Evolutionary conservation across 139 green algal species (phyloP).

Genomic region (Coccomyxa sp.): DNA sequence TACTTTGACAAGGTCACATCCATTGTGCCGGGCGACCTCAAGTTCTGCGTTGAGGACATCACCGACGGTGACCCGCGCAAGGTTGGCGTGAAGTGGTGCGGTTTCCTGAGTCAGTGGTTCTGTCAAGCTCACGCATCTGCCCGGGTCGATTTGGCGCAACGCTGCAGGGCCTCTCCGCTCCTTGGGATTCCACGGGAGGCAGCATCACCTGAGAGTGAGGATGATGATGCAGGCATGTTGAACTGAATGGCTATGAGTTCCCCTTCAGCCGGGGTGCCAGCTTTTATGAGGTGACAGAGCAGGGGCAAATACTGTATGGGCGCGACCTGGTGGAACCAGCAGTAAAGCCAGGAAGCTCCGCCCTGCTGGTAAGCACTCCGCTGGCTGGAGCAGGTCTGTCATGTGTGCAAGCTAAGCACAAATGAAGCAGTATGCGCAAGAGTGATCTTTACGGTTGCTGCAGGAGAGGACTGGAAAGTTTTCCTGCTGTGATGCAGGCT

Average conservation of each 20-base stretch:
- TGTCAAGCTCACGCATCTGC: too few species aligned
- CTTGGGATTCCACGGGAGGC: neutral
- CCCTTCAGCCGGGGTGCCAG: constrained; percentile 73
- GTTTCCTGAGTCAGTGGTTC: too few species aligned
- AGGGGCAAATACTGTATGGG: constrained; percentile 56
- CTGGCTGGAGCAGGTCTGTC: too few species aligned
- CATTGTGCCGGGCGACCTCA: constrained; percentile 56
- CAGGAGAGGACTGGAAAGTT: neutral
- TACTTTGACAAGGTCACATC: constrained; percentile 60
- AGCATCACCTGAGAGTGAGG: neutral
- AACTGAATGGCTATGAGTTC: constrained; percentile 61
- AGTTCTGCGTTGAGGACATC: constrained; percentile 76
- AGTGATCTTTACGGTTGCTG: constrained; percentile 4
- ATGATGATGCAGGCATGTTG: constrained; percentile 58
- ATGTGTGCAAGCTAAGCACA: too few species aligned
- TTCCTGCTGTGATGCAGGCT: constrained; percentile 20
- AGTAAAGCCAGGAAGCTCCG: constrained; percentile 60
- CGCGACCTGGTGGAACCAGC: constrained; percentile 73
- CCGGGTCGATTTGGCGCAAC: too few species aligned
- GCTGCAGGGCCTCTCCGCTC: too few species aligned
- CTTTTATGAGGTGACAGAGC: constrained; percentile 35
- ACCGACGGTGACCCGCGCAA: constrained; percentile 35
- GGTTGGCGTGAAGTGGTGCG: constrained; percentile 69
- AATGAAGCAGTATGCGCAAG: too few species aligned
- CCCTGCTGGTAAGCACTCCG: constrained; percentile 48